phyloP scores from a whole-genome alignment of 1,139 yeast species.

The Nakaseomyces bracarensis region DNA sequence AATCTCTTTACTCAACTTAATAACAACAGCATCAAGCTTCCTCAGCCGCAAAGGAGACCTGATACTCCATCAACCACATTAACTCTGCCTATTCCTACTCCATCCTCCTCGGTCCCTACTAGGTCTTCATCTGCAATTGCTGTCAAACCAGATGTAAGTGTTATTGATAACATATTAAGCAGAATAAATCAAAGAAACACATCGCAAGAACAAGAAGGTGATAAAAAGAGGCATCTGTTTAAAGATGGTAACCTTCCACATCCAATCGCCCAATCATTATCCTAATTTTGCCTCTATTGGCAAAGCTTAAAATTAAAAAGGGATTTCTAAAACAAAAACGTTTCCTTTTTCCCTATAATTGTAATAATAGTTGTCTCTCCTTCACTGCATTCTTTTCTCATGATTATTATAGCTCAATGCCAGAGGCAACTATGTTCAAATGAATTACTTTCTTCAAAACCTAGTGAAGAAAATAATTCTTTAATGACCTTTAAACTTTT shows the following conservation, averaged over 20 bases:
- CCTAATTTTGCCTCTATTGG: too few relatives aligned
- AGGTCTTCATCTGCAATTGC: constrained; percentile 4
- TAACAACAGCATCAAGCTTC: not conserved
- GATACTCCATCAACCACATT: constrained; percentile 4
- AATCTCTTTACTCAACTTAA: constrained; percentile 2
- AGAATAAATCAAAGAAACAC: constrained; percentile 15
- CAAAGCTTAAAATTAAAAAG: too few relatives aligned
- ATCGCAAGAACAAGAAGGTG: constrained; percentile 7
- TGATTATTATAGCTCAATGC: too few relatives aligned
- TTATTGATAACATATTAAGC: constrained; percentile 22
- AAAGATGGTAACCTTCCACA: constrained; percentile 27
- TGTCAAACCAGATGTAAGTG: constrained; percentile 10
- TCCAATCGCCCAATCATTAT: constrained; percentile 27
- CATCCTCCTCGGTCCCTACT: constrained; percentile 9
- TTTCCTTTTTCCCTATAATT: too few relatives aligned
- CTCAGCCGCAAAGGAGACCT: constrained; percentile 1
- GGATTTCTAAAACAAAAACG: too few relatives aligned
- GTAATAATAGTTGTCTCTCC: too few relatives aligned
- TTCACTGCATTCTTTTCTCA: too few relatives aligned
- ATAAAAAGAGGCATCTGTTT: constrained; percentile 17
- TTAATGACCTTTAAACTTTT: too few relatives aligned
- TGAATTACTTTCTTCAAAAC: too few relatives aligned
- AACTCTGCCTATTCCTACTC: constrained; percentile 5
- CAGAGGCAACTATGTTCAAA: too few relatives aligned
- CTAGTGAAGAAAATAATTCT: not conserved